Percentiles rank a stretch among this genome's conserved stretches.
phyloP scores from a whole-genome alignment of 1,139 yeast genomes.

The Spencermartinsiella ligniputridi region DNA sequence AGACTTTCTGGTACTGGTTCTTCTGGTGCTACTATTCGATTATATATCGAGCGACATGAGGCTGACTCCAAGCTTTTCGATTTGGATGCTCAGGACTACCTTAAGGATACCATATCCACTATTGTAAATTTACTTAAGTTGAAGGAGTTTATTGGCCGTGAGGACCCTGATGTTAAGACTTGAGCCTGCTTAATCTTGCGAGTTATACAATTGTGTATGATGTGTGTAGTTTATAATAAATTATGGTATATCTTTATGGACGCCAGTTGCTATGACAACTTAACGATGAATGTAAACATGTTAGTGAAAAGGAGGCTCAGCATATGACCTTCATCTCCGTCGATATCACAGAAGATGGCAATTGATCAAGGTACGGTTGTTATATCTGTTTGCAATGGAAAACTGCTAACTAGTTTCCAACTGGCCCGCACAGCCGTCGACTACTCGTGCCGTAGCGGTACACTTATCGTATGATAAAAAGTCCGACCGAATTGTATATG shows the following conservation, averaged over 20 bases:
- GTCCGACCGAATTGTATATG: constrained; percentile 69
- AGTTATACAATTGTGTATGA: too few species aligned
- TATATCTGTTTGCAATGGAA: neutral
- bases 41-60: constrained; percentile 83
- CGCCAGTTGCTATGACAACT: neutral
- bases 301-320: too few species aligned
- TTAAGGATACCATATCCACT: constrained; percentile 56
- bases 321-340: too few species aligned
- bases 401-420: constrained; percentile 16
- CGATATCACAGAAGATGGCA: constrained; percentile 7
- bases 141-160: constrained; percentile 71
- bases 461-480: constrained; percentile 69
- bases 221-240: too few species aligned
- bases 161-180: constrained; percentile 85
- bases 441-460: constrained; percentile 64
- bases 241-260: too few species aligned
- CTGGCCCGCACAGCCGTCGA: constrained; percentile 75
- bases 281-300: too few species aligned
- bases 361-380: constrained; percentile 7
- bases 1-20: constrained; percentile 98
- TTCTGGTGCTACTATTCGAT: constrained; percentile 93
- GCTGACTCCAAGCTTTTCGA: constrained; percentile 49
- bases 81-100: constrained; percentile 62
- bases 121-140: constrained; percentile 69
- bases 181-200: constrained; percentile 27